Conservation (phyloP, 1,139 yeast genomes). For the Debaryomyces psychrophilus region DNA sequence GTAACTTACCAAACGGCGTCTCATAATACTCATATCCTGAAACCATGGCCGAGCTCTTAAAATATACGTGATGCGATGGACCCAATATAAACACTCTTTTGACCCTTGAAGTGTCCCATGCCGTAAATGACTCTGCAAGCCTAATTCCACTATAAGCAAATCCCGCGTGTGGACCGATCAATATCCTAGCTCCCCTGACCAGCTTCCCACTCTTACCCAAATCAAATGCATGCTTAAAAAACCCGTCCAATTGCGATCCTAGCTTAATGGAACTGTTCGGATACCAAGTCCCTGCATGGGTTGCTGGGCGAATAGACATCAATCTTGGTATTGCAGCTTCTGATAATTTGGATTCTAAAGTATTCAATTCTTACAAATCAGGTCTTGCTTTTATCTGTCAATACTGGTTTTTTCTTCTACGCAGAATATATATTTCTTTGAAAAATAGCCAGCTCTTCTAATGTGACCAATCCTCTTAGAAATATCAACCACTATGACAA, state of each 20-base stretch:
- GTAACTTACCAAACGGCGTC: constrained; percentile 80
- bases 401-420: neutral
- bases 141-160: constrained; percentile 79
- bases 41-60: constrained; percentile 59
- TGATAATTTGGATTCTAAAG: neutral
- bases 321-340: neutral
- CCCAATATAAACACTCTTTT: constrained; percentile 80
- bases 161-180: constrained; percentile 85
- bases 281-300: constrained; percentile 95
- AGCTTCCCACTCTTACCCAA: constrained; percentile 19
- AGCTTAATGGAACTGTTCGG: constrained; percentile 36
- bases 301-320: constrained; percentile 57
- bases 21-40: constrained; percentile 59
- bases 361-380: neutral
- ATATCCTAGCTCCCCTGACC: constrained; percentile 62
- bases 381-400: neutral
- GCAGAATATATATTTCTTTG: neutral
- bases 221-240: constrained; percentile 2
- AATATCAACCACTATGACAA: neutral
- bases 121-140: constrained; percentile 75
- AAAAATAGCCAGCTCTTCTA: neutral
- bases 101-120: constrained; percentile 62
- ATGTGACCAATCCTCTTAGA: neutral
- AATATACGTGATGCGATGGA: constrained; percentile 93
- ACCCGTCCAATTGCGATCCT: constrained; percentile 9